Percentiles rank a stretch among this genome's conserved stretches.
phyloP scores from a whole-genome alignment of 1,284 basidiomycete species.

The Trichosporon sp. region DNA sequence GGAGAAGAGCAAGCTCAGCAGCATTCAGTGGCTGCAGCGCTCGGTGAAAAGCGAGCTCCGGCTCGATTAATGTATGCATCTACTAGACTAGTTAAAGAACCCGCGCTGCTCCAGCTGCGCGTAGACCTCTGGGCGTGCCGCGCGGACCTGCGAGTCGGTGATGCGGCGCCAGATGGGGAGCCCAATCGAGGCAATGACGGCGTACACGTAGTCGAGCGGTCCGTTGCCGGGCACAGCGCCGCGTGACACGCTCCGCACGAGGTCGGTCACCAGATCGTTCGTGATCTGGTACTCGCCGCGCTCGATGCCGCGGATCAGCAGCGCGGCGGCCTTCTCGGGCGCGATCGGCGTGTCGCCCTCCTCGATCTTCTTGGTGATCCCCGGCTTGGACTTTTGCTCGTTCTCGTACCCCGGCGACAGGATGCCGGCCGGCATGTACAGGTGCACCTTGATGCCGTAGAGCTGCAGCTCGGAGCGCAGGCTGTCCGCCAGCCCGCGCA shows the following conservation, averaged over 20 bases:
- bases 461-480: constrained; percentile 75
- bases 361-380: constrained; percentile 73
- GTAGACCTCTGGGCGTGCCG: constrained; percentile 18
- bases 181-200: constrained; percentile 45
- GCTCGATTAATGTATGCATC: background rate
- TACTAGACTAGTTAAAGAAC: constrained; percentile 4
- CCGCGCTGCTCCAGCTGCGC: constrained; percentile 26
- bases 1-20: no score
- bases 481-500: constrained; percentile 80
- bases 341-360: constrained; percentile 64
- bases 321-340: constrained; percentile 61
- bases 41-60: no score
- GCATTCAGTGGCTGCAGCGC: no score
- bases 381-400: constrained; percentile 78
- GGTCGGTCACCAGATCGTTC: constrained; percentile 60
- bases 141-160: constrained; percentile 29
- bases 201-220: constrained; percentile 54
- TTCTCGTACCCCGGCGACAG: constrained; percentile 69
- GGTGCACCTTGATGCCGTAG: constrained; percentile 66
- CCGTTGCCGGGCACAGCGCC: constrained; percentile 65
- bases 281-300: constrained; percentile 71
- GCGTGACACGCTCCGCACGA: constrained; percentile 65
- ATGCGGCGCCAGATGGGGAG: constrained; percentile 48
- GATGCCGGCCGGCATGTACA: constrained; percentile 84
- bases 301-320: constrained; percentile 65